These are phyloP conservation scores for Penicillium psychrofluorescens DNA, from an alignment of 495 filamentous ascomycete species.

Conservation along the genomic window DNA sequence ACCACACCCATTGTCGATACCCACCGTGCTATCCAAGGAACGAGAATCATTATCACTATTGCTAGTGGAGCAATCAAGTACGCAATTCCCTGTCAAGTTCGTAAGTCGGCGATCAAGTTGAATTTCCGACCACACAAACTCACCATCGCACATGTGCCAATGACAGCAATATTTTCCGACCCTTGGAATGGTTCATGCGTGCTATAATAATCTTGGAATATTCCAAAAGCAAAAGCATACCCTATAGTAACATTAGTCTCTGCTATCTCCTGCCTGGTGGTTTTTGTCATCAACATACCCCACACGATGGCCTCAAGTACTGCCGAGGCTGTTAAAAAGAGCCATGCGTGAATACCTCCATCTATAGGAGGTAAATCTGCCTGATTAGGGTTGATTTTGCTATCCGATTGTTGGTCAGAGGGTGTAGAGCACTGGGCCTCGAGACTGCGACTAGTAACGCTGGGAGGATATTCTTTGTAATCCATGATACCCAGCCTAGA, in stretches of 20 bases:
- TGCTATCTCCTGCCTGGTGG: neutral
- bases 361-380: constrained; percentile 44
- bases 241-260: constrained; percentile 26
- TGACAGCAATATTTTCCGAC: constrained; percentile 33
- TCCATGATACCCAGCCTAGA: neutral
- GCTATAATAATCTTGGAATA: constrained; percentile 52
- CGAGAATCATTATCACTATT: constrained; percentile 24
- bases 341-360: constrained; percentile 55
- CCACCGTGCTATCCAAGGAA: constrained; percentile 19
- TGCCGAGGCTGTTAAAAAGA: constrained; percentile 54
- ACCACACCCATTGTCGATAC: constrained; percentile 32
- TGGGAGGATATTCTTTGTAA: constrained; percentile 3
- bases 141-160: constrained; percentile 41
- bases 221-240: constrained; percentile 55
- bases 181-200: constrained; percentile 37
- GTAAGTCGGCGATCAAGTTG: neutral
- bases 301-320: constrained; percentile 56
- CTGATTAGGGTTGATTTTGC: neutral
- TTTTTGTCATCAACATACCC: constrained; percentile 35
- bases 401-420: constrained; percentile 1
- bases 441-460: constrained; percentile 1
- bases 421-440: neutral
- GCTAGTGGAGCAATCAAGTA: constrained; percentile 39
- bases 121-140: neutral
- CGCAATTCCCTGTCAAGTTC: constrained; percentile 28